Evolutionary conservation across 306 rosid genomes (phyloP).

Genomic region (Vachellia collinsii): DNA sequence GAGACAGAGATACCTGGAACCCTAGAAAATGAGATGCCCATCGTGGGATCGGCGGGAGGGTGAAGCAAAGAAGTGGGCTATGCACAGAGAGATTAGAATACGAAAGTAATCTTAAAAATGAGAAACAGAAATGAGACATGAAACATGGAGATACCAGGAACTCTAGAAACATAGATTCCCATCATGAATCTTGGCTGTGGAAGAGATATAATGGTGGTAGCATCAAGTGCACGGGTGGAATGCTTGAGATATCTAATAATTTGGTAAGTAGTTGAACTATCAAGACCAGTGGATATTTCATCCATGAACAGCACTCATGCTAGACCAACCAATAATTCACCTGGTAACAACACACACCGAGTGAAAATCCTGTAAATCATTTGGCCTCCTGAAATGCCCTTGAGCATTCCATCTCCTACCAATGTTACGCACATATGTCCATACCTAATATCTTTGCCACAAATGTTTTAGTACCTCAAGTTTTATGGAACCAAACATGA

Average conservation of each 20-base stretch:
- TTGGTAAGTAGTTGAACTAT: constrained; percentile 93
- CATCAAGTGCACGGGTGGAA: constrained; percentile 85
- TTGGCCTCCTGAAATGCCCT: constrained; percentile 98
- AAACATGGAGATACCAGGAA: too few species aligned
- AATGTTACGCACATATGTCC: constrained; percentile 98
- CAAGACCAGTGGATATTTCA: constrained; percentile 98
- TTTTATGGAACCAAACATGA: constrained; percentile 22
- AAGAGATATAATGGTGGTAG: constrained; percentile 90
- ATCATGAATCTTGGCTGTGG: too few species aligned
- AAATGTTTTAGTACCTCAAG: constrained; percentile 57
- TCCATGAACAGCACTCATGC: constrained; percentile 98
- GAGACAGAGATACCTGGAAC: too few species aligned
- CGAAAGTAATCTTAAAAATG: too few species aligned
- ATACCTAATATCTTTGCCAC: constrained; percentile 96
- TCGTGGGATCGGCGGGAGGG: too few species aligned
- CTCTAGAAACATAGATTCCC: too few species aligned
- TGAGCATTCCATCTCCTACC: constrained; percentile 99
- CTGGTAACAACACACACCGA: constrained; percentile 54
- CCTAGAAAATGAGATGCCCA: too few species aligned
- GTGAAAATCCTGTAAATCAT: constrained; percentile 57
- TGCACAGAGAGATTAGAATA: too few species aligned
- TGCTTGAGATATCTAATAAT: constrained; percentile 88
- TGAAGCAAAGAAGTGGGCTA: too few species aligned
- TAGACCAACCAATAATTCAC: constrained; percentile 92
- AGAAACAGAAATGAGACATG: too few species aligned